Base-by-base conservation (phyloP, 78 protist species). In the Cavenderia fasciculata region DNA sequence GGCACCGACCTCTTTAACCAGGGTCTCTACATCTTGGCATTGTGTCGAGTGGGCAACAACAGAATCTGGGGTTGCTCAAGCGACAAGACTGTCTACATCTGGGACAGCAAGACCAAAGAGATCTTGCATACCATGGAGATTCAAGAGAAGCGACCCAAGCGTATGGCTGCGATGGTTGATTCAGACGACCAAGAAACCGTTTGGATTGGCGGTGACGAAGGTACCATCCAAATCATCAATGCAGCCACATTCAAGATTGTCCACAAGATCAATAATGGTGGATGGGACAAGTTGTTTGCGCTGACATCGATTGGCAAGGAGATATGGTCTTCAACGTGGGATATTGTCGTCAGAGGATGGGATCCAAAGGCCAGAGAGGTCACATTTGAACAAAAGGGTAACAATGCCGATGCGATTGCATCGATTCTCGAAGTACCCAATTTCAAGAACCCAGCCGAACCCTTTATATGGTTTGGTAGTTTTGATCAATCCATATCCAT, bases 171-270 rank as follows among this genome's bases (percentile, higher is more conserved):
- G 2, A 38, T 38, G 27, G 29, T 82, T 23, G 78, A 82, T 23
- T 44, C 36, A n/a, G 90, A 82, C 18, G 90, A 82, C 7, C n/a
- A 43, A 12, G 90, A 82, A 31, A 38, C 65, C 5, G 65, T 82
- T 68, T 82, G 90, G 90, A 57, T 82, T 8, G 90, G 90, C 43
- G 76, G 78, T 57, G 90, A 82, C 57, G 90, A 82, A 68, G 90
- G 90, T 29, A 56, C 90, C 27, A 65, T 82, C 40, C 78, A 82
- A 68, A 82, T 82, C 23, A 57, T 68, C 3, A 68, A 82, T 82
- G 38, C 90, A 38, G 68, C 7, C 46, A 66, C 78, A 57, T 82
- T 52, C 57, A 56, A 82, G 57, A 25, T 56, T 2, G 59, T 66
- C 23, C 90, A 82, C 33, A 82, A 44, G 43, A 68, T 82, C 29